phyloP scores from a whole-genome alignment of 73 alveolate genomes.

The Uronychia setigera region DNA sequence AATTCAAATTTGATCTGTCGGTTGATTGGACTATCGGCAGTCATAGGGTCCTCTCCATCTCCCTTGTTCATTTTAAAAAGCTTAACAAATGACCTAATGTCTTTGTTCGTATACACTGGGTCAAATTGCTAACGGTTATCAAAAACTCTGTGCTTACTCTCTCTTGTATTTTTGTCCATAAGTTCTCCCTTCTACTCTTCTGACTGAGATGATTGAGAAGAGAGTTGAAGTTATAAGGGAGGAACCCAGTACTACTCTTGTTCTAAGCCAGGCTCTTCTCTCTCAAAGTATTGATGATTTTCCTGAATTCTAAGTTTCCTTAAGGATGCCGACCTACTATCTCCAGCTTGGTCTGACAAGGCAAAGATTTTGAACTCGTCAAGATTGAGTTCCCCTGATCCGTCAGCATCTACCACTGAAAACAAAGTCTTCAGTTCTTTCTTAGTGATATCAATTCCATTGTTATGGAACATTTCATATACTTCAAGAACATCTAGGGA shows the following conservation, averaged over 20 bases:
- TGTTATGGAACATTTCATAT: constrained; percentile 44
- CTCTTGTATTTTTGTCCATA: not conserved
- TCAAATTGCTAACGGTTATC: not conserved
- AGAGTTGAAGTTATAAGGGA: constrained; percentile 46
- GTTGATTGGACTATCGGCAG: not conserved
- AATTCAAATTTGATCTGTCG: not conserved
- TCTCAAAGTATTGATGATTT: constrained; percentile 2
- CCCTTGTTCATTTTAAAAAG: not conserved
- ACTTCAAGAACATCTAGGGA: constrained; percentile 27
- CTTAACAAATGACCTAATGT: not conserved
- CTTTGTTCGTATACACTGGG: not conserved
- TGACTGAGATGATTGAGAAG: constrained; percentile 3
- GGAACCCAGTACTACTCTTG: not conserved
- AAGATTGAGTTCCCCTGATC: constrained; percentile 52
- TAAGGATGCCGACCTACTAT: constrained; percentile 6
- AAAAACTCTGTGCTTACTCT: not conserved
- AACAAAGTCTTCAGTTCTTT: constrained; percentile 29
- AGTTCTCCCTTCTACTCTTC: constrained; percentile 5
- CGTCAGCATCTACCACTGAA: constrained; percentile 61
- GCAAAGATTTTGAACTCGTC: constrained; percentile 58
- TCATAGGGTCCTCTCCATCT: not conserved
- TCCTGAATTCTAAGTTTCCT: constrained; percentile 1
- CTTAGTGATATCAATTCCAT: constrained; percentile 25
- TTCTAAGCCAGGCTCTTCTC: not conserved
- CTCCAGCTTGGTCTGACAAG: constrained; percentile 35